phyloP scores from a whole-genome alignment of 2,329 filamentous ascomycete species.

The Cordyceps javanica region DNA sequence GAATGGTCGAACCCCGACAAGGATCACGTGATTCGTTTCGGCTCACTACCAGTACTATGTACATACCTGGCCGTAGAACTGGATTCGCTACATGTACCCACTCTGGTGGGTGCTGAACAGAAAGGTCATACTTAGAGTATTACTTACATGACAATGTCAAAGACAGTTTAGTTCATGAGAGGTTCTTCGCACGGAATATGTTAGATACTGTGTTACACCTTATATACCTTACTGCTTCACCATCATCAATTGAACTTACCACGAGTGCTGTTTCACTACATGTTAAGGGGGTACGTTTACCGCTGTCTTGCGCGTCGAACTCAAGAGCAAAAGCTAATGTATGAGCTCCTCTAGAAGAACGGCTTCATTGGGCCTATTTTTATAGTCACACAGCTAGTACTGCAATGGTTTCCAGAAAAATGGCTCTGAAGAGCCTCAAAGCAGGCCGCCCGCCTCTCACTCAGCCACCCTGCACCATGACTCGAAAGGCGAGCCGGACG shows the following conservation, averaged over 20 bases:
- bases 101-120: background rate
- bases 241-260: background rate
- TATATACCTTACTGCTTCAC: background rate
- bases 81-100: background rate
- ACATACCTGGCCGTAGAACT: background rate
- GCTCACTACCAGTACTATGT: too few relatives aligned
- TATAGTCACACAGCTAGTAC: background rate
- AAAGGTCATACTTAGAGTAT: too few relatives aligned
- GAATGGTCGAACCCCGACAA: too few relatives aligned
- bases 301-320: background rate
- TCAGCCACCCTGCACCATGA: conserved; percentile 50
- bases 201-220: too few relatives aligned
- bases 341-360: background rate
- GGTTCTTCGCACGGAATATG: too few relatives aligned
- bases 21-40: conserved; percentile 17
- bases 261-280: background rate
- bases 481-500: conserved; percentile 56
- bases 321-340: background rate
- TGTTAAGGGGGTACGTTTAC: background rate
- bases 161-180: background rate
- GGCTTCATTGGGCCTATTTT: background rate
- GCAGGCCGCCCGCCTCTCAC: conserved; percentile 51
- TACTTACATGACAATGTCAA: conserved; percentile 1
- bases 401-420: conserved; percentile 42
- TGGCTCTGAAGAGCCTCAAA: conserved; percentile 36